Evolutionary conservation across 2,329 filamentous ascomycete genomes (phyloP), one percentile per base, ranked within the genome.

Genomic region (Coniochaeta sp.): DNA sequence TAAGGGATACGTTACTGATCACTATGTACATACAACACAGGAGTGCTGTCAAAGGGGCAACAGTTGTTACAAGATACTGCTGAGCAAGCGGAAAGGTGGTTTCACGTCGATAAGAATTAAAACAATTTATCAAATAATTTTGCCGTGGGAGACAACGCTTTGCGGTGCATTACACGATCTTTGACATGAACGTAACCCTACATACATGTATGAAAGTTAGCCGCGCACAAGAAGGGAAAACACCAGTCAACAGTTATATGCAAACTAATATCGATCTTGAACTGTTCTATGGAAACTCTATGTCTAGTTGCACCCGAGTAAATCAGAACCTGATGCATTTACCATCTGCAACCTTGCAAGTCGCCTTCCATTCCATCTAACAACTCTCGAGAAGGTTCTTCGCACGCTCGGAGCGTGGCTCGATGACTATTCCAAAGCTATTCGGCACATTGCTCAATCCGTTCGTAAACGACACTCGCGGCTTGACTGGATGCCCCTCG

Each of bases 321-420:
- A 34, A 34, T 34, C 32, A 12, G 32, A 34, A 34, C 32, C 32
- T 34, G 32, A 34, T 34, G 32, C 32, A 34, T 6, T 34, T 34
- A 34, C 32, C 32, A 34, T 38, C 34, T 38, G 6, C 34, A 38
- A 38, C 12, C 34, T 12, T 14, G 14, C 34, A 6, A 38, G 5
- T 38, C 32, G 32, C 32, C 32, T 34, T 34, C 32, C 32, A 34
- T 34, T 34, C 32, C 32, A 34, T 34, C 32, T 34, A 34, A 34
- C 22, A 65, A 61, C 52, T 63, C 62, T 7, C 59, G 50, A 14
- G 60, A 60, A 4, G 59, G 12, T 22, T 59, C 34, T 14, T 38
- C 34, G 34, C 5, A 38, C 34, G 34, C 34, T 38, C 34, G 16
- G 34, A 38, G 12, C 34, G 34, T 14, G 34, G 34, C 34, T 6